Conservation (phyloP, 306 rosid genomes). For the Abrus pulchellus region DNA sequence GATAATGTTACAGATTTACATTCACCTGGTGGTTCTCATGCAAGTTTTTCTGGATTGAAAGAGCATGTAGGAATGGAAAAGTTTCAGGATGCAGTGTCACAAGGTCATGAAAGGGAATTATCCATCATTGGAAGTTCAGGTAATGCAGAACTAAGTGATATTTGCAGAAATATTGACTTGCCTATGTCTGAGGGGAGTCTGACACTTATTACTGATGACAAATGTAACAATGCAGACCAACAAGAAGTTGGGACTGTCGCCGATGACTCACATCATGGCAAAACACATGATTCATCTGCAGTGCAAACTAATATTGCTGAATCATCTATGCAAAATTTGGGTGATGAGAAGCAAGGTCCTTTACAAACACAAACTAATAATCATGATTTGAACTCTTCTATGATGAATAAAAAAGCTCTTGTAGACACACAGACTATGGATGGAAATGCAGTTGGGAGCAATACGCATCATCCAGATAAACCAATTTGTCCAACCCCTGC, state of each 20-base stretch:
- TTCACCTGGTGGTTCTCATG: conserved; percentile 55
- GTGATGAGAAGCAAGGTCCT: conserved; percentile 51
- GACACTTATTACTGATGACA: conserved; percentile 49
- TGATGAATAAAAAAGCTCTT: conserved; percentile 46
- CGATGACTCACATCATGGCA: conserved; percentile 47
- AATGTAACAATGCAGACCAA: conserved; percentile 49
- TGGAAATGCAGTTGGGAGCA: conserved; percentile 44
- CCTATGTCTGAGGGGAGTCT: conserved; percentile 53
- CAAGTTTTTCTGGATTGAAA: conserved; percentile 60
- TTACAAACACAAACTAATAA: conserved; percentile 36
- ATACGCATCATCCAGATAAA: conserved; percentile 49
- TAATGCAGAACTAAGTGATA: conserved; percentile 54
- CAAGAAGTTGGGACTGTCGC: conserved; percentile 50
- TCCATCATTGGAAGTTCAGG: conserved; percentile 59
- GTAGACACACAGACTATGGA: conserved; percentile 46
- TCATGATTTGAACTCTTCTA: conserved; percentile 51
- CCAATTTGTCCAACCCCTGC: conserved; percentile 51
- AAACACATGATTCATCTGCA: conserved; percentile 57
- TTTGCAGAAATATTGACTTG: conserved; percentile 50
- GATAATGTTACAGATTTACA: conserved; percentile 59
- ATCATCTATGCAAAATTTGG: conserved; percentile 46
- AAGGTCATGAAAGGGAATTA: conserved; percentile 53
- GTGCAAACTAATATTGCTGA: conserved; percentile 57
- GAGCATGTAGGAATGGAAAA: conserved; percentile 59
- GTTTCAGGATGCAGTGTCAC: conserved; percentile 57